Conservation (phyloP, 1,284 basidiomycete genomes). For the Malassezia equina region DNA sequence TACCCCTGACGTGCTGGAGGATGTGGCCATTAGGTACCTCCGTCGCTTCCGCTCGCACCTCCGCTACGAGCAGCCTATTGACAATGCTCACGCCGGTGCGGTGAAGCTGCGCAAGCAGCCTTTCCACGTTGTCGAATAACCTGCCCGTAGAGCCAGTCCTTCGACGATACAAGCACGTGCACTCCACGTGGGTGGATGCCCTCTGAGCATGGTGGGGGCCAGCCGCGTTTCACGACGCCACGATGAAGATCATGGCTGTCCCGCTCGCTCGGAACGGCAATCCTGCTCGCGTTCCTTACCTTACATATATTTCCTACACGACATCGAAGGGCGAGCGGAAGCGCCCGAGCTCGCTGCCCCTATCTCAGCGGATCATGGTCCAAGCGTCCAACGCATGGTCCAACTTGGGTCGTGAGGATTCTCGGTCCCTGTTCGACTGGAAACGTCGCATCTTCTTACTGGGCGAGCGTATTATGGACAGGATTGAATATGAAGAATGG, state of each 20-base stretch:
- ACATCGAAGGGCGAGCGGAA: not conserved
- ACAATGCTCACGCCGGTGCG: conserved; percentile 39
- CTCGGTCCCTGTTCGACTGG: conserved; percentile 35
- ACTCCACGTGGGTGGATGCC: not conserved
- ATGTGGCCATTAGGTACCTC: conserved; percentile 79
- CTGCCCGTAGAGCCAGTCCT: not conserved
- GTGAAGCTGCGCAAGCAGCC: conserved; percentile 48
- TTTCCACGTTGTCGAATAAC: conserved; percentile 52
- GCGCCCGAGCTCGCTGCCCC: not conserved
- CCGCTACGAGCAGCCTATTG: conserved; percentile 50
- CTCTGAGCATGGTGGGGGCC: not conserved
- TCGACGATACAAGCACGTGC: not conserved
- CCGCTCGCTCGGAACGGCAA: conserved; percentile 11
- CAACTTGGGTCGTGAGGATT: conserved; percentile 32
- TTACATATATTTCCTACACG: not conserved
- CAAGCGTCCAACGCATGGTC: conserved; percentile 29
- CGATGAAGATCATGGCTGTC: conserved; percentile 16
- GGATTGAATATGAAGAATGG: conserved; percentile 46
- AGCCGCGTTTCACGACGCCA: too few relatives aligned
- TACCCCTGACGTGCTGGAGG: conserved; percentile 73
- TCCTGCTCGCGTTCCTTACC: not conserved
- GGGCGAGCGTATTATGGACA: conserved; percentile 45
- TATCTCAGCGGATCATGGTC: conserved; percentile 3
- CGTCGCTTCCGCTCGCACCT: conserved; percentile 70
- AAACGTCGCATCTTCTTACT: conserved; percentile 30